Evolutionary conservation across 2,329 filamentous ascomycete genomes (phyloP), one percentile per base, ranked within the genome.

Genomic region (Polychaeton citri): DNA sequence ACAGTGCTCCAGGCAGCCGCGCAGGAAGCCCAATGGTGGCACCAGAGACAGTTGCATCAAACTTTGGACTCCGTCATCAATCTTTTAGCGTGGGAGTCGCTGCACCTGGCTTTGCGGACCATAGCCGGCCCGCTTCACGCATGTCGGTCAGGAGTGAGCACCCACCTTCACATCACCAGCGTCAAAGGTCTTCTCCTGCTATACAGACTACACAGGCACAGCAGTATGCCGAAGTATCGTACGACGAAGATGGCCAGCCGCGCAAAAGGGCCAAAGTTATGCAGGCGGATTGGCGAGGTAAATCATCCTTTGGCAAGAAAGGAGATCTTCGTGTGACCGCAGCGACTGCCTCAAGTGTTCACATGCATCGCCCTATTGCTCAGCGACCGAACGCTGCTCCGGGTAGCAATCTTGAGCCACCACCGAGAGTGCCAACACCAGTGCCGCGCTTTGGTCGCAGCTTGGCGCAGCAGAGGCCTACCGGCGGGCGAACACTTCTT

Each of bases 321-420:
- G 13, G 13, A 10, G 85, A 90, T 33, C 66, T 96, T 18, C 74
- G 87, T 33, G 85, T 94, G n/a, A 79, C 83, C 41, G 88, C 88
- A 32, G 93, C 85, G 54, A 93, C 83, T 12, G 81, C 87, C 31
- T 84, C 85, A 30, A 94, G 87, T 4, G 69, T 96, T 39, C 81
- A 88, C 30, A 79, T 79, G 33, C 81, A 94, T 56, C 74, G 86
- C 31, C 88, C 88, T 3, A 70, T 83, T 38, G 67, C 71, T 15
- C 57, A 62, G 32, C 61, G 61, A 20, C 62, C 69, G 17, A 66
- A 62, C 3, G 61, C 59, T 18, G 66, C 68, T 13, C 54, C 57
- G 3, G 53, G 63, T 21, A 68, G 57, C 33, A 74, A 82, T 47
- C 59, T 81, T 4, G 79, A 86, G 46, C 78, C 83, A 45, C 60